phyloP scores from a whole-genome alignment of 1,139 yeast genomes.

The Suhomyces chickasaworum region DNA sequence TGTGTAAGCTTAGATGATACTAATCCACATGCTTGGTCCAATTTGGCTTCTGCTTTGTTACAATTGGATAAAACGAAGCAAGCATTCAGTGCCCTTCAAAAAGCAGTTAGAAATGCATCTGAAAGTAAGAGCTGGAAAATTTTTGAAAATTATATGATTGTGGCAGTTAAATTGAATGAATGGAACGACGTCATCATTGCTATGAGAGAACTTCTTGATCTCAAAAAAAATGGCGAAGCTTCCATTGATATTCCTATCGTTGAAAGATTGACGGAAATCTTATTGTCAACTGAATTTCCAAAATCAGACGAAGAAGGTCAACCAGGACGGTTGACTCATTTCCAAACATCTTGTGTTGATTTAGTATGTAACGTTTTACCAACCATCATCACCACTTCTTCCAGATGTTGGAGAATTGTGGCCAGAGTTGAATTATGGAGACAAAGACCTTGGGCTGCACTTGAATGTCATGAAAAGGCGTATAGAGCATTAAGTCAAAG shows the following conservation, averaged over 20 bases:
- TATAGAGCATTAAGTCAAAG: conserved; percentile 69
- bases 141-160: conserved; percentile 83
- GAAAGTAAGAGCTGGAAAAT: conserved; percentile 81
- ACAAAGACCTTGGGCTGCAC: conserved; percentile 80
- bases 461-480: conserved; percentile 86
- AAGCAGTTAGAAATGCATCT: conserved; percentile 70
- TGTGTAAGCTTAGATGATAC: conserved; percentile 86
- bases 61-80: conserved; percentile 66
- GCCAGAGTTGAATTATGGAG: conserved; percentile 90
- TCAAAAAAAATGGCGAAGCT: conserved; percentile 62
- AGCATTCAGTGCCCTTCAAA: conserved; percentile 80
- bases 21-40: conserved; percentile 91
- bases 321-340: conserved; percentile 48
- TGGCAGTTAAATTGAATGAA: conserved; percentile 76
- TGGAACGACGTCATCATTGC: conserved; percentile 90
- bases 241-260: conserved; percentile 76
- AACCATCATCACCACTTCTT: conserved; percentile 63
- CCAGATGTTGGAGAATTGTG: conserved; percentile 81
- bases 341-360: conserved; percentile 68
- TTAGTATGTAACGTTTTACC: conserved; percentile 71
- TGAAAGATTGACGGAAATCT: conserved; percentile 69
- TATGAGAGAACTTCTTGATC: conserved; percentile 54
- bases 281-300: conserved; percentile 57
- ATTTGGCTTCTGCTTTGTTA: conserved; percentile 79
- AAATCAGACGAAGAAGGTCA: conserved; percentile 34